A percentile compares a stretch with the other conserved stretches of the same genome.
Evolutionary conservation across 805 yeast genomes (phyloP).

Genomic region (Metschnikowia anglica): DNA sequence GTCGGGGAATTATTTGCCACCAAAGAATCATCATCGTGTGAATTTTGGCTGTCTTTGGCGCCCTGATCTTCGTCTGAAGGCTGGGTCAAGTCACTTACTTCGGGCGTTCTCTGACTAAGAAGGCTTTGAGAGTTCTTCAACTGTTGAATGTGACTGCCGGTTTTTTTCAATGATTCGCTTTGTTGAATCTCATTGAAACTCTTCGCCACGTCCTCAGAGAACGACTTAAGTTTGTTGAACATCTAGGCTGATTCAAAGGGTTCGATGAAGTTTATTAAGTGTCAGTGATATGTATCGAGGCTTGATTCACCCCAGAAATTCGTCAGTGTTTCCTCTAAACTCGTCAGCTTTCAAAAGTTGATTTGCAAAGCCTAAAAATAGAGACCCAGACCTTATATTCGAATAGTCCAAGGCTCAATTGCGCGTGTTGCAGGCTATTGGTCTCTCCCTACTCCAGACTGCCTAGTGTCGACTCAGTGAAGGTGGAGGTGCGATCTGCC

Average conservation of each 20-base stretch:
- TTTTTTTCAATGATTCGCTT: constrained; percentile 15
- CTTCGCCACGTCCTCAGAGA: constrained; percentile 48
- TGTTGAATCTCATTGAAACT: constrained; percentile 36
- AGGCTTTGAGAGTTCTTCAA: constrained; percentile 36
- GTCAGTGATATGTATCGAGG: no score
- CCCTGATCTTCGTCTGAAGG: constrained; percentile 43
- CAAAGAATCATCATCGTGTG: background rate
- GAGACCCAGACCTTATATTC: no score
- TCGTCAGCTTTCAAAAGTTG: no score
- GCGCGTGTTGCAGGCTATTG: background rate
- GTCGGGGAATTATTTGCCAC: background rate
- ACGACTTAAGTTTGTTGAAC: constrained; percentile 43
- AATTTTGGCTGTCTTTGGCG: constrained; percentile 5
- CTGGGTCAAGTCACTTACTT: constrained; percentile 43
- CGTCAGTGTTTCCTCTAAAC: no score
- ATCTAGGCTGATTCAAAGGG: constrained; percentile 17
- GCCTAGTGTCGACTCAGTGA: background rate
- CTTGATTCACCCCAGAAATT: no score
- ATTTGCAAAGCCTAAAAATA: no score
- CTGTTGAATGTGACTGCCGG: constrained; percentile 24
- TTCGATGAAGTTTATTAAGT: background rate
- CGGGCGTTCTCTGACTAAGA: constrained; percentile 48
- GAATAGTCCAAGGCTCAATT: no score
- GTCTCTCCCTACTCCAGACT: background rate
- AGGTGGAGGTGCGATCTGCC: constrained; percentile 1